Percentiles rank a stretch among this genome's conserved stretches.
Evolutionary conservation across 805 yeast genomes (phyloP).

Genomic region (Saturnispora bothae): DNA sequence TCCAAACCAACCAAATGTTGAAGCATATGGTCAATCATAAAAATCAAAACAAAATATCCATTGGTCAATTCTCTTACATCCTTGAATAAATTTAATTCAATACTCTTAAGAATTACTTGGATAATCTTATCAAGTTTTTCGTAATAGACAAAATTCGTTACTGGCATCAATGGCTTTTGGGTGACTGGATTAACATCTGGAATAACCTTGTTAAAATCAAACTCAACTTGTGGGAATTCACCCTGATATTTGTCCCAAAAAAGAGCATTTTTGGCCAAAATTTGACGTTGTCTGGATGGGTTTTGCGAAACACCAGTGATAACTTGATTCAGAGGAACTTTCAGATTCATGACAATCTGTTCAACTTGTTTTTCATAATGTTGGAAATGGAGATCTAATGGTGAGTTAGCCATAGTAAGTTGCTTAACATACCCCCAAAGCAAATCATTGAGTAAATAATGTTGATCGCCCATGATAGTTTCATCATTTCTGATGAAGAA

Average conservation of each 20-base stretch:
- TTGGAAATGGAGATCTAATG: constrained; percentile 4
- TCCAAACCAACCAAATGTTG: constrained; percentile 17
- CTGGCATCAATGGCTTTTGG: constrained; percentile 41
- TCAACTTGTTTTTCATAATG: constrained; percentile 11
- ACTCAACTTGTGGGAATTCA: constrained; percentile 54
- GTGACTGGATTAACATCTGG: constrained; percentile 27
- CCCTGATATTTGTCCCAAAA: constrained; percentile 79
- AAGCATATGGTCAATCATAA: constrained; percentile 14
- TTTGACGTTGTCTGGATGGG: constrained; percentile 75
- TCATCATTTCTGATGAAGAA: constrained; percentile 54
- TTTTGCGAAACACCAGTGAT: constrained; percentile 46
- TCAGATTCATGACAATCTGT: constrained; percentile 34
- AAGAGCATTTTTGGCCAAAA: constrained; percentile 42
- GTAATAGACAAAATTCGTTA: constrained; percentile 59
- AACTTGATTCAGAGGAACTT: constrained; percentile 36
- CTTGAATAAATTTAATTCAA: constrained; percentile 64
- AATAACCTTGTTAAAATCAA: constrained; percentile 7
- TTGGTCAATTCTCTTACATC: constrained; percentile 44
- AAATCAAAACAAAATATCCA: constrained; percentile 7
- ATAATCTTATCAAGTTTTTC: constrained; percentile 63
- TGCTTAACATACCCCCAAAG: constrained; percentile 22
- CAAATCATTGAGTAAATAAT: constrained; percentile 28
- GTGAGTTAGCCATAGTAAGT: constrained; percentile 18
- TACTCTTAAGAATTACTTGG: constrained; percentile 61
- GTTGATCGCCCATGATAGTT: constrained; percentile 40